These are phyloP conservation scores for Botrytis cinerea DNA, from an alignment of 2,329 filamentous ascomycete species.

Conservation along the genomic window DNA sequence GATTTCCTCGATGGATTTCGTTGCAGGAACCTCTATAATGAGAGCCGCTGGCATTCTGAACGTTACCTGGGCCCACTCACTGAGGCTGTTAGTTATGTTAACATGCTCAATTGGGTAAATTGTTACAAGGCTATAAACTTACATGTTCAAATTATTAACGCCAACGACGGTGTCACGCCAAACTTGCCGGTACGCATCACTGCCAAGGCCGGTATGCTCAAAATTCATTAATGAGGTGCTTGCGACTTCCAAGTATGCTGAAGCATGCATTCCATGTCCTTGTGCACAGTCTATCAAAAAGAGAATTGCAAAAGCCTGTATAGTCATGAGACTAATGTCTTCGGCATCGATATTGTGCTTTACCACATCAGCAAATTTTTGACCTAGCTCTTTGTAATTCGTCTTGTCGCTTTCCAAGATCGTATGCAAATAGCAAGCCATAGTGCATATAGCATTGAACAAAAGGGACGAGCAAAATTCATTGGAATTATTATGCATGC, in stretches of 20 bases:
- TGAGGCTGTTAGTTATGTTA: neutral
- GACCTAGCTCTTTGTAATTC: neutral
- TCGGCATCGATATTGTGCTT: neutral
- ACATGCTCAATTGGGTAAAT: neutral
- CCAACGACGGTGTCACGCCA: neutral
- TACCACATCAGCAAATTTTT: neutral
- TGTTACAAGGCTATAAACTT: neutral
- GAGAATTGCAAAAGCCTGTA: neutral
- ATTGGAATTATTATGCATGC: neutral
- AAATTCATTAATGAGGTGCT: neutral
- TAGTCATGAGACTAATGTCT: neutral
- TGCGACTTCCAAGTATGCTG: neutral
- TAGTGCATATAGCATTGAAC: neutral
- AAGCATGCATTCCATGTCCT: neutral
- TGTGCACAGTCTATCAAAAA: neutral
- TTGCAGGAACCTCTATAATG: neutral
- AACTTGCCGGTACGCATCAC: neutral
- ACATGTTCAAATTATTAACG: neutral
- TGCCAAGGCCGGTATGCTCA: neutral
- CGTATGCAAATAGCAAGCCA: conserved; percentile 1
- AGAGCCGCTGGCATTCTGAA: neutral
- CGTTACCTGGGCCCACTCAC: neutral
- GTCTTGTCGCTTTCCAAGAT: neutral
- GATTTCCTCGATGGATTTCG: neutral
- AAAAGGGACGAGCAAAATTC: neutral